Evolutionary conservation across 768 basidiomycete species (phyloP), one percentile per base, ranked within the genome.

Genomic region (Tulasnella sp.): DNA sequence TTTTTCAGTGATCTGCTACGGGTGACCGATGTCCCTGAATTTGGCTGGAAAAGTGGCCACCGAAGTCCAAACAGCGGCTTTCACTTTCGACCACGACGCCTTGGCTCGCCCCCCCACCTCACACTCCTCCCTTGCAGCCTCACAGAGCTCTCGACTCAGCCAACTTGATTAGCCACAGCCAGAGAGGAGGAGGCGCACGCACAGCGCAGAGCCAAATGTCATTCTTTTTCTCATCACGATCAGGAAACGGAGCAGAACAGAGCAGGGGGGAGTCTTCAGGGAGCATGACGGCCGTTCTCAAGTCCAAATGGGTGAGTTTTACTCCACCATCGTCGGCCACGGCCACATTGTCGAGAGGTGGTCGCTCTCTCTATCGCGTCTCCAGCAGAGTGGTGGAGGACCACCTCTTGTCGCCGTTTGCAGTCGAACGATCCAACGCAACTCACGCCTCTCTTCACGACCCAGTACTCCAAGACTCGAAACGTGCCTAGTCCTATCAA

Each of bases 261-360:
- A 34, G 37, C n/a, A 40, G 48, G 44, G 42, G 28, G 42, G 77
- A 44, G 54, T 37, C 44, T 34, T 69, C 41, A 60, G 74, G 69
- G 31, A 75, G 72, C 44, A 75, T 75, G 58, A 73, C 79, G 34
- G 74, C 79, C 20, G 58, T 80, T 34, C 72, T 80, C 69, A 80
- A 80, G 50, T 74, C 72, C 72, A 80, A 80, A 80, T 80, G 79
- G 79, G 79, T 80, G 72, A 73, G 79, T 80, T 72, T 42, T 34
- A 7, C 44, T 34, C 76, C 24, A 14, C 31, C 20, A 34, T 28
- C 64, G 6, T 69, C 31, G 28, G 64, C 31, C 31, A 16, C 7
- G 64, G 37, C 16, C 18, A 14, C 31, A 69, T 14, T 14, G 9
- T 37, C 34, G 28, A 31, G 28, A 31, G 64, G 64, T 69, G 34